A percentile compares a stretch with the other conserved stretches of the same genome.
Evolutionary conservation across 2,329 filamentous ascomycete genomes (phyloP).

Genomic region (Decorospora gaudefroyi): DNA sequence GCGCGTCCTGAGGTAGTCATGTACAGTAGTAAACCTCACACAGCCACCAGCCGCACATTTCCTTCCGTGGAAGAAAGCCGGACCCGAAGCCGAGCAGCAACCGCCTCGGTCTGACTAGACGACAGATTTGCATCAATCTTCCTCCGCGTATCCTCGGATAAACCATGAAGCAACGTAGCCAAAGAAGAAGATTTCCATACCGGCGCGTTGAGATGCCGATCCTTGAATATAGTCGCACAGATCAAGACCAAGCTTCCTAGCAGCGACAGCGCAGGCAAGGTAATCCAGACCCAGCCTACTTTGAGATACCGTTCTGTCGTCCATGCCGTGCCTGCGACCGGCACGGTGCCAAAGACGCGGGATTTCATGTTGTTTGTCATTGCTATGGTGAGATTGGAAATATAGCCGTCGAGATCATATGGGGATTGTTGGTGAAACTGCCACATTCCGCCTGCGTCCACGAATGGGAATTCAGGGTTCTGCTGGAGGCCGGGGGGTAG

Average conservation of each 20-base stretch:
- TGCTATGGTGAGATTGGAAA: constrained; percentile 13
- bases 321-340: constrained; percentile 20
- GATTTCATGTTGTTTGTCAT: constrained; percentile 21
- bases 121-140: constrained; percentile 9
- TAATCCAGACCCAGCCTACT: constrained; percentile 23
- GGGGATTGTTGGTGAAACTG: constrained; percentile 16
- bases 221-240: constrained; percentile 15
- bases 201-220: constrained; percentile 2
- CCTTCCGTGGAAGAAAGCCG: constrained; percentile 1
- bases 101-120: constrained; percentile 21
- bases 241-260: constrained; percentile 18
- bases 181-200: constrained; percentile 27
- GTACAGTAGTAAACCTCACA: too few species aligned
- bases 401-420: constrained; percentile 14
- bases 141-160: constrained; percentile 19
- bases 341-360: constrained; percentile 10
- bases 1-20: too few species aligned
- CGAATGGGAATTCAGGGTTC: neutral
- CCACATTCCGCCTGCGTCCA: constrained; percentile 9
- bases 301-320: constrained; percentile 14
- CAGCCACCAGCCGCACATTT: neutral
- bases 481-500: neutral
- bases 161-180: constrained; percentile 24
- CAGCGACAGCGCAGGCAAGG: constrained; percentile 16
- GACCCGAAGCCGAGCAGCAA: constrained; percentile 11